These are phyloP conservation scores for Isatis lusitanica DNA, from an alignment of 441 rosid genomes.

Conservation along the genomic window DNA sequence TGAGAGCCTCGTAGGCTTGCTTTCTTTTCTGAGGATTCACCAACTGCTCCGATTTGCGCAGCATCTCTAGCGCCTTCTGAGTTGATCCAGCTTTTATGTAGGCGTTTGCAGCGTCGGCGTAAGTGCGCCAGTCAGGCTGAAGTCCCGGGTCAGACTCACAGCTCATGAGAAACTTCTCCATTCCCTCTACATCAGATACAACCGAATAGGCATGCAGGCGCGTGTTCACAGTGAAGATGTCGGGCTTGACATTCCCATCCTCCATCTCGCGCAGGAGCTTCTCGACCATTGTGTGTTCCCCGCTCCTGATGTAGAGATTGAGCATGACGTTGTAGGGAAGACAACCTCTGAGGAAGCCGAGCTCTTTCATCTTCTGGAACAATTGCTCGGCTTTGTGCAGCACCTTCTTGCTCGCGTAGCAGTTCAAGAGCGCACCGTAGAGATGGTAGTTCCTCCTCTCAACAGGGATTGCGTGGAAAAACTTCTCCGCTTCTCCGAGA, in stretches of 20 bases:
- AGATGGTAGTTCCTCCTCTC: slow-evolving; percentile 24
- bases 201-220: slow-evolving; percentile 43
- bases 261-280: slow-evolving; percentile 42
- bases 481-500: slow-evolving; percentile 41
- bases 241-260: slow-evolving; percentile 29
- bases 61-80: slow-evolving; percentile 42
- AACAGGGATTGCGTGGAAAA: slow-evolving; percentile 35
- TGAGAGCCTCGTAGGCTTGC: slow-evolving; percentile 39
- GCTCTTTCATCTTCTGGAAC: slow-evolving; percentile 42
- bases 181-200: slow-evolving; percentile 35
- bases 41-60: slow-evolving; percentile 45
- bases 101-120: slow-evolving; percentile 34
- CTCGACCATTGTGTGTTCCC: slow-evolving; percentile 28
- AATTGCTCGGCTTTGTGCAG: slow-evolving; percentile 47
- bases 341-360: slow-evolving; percentile 28
- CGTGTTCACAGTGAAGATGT: slow-evolving; percentile 35
- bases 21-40: slow-evolving; percentile 15
- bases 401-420: slow-evolving; percentile 38
- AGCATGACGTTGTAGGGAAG: slow-evolving; percentile 40
- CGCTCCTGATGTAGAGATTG: slow-evolving; percentile 36
- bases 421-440: slow-evolving; percentile 49
- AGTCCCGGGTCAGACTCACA: slow-evolving; percentile 40
- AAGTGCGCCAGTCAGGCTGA: slow-evolving; percentile 36
- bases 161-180: slow-evolving; percentile 38
- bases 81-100: slow-evolving; percentile 36